phyloP scores from a whole-genome alignment of 2,329 filamentous ascomycete species.

The Calycina herbarum region DNA sequence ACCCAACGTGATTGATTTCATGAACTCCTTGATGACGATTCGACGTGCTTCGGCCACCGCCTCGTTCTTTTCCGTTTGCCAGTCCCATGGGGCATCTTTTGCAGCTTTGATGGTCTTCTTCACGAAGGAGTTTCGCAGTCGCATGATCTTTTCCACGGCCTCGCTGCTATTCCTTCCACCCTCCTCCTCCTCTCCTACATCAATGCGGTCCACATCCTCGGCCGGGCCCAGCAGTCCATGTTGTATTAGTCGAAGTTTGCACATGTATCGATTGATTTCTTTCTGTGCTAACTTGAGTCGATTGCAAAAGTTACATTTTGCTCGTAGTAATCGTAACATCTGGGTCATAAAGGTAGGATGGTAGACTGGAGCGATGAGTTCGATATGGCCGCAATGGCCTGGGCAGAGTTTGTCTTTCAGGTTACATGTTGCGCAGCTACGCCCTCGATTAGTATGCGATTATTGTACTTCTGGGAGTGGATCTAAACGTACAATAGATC shows the following conservation, averaged over 20 bases:
- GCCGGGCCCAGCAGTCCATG: constrained; percentile 76
- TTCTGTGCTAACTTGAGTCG: constrained; percentile 77
- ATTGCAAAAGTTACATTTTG: constrained; percentile 89
- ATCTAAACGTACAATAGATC: constrained; percentile 68
- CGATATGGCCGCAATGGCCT: constrained; percentile 92
- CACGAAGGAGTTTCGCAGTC: constrained; percentile 66
- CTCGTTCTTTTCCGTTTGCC: constrained; percentile 69
- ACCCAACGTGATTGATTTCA: constrained; percentile 67
- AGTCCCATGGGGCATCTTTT: constrained; percentile 43
- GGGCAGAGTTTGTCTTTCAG: constrained; percentile 79
- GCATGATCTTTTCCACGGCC: constrained; percentile 48
- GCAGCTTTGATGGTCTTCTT: constrained; percentile 67
- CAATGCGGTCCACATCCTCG: constrained; percentile 47
- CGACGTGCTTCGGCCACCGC: constrained; percentile 76
- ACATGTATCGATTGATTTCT: constrained; percentile 75
- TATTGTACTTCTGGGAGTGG: neutral
- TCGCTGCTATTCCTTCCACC: constrained; percentile 21
- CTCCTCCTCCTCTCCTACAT: constrained; percentile 29
- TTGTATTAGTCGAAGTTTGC: constrained; percentile 82
- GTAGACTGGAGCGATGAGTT: constrained; percentile 89
- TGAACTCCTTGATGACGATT: constrained; percentile 76
- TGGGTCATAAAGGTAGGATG: constrained; percentile 98
- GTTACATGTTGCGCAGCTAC: constrained; percentile 89
- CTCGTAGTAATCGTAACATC: constrained; percentile 77
- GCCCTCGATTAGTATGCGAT: constrained; percentile 20